These are phyloP conservation scores for Tuber umbilicatum DNA, from an alignment of 495 filamentous ascomycete species.

Conservation along the genomic window DNA sequence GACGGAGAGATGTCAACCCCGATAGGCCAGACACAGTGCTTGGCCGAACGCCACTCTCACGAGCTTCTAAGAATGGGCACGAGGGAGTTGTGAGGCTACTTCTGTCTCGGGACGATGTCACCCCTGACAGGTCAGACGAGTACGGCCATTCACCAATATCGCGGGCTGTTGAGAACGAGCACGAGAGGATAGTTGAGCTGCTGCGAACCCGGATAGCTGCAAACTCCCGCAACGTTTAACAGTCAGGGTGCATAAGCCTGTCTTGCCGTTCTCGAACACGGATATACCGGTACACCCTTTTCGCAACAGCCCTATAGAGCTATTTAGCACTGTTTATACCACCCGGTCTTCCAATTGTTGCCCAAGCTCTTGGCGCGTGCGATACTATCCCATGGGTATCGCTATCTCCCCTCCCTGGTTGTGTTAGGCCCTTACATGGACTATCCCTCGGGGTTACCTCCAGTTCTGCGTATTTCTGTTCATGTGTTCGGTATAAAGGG, in stretches of 20 bases:
- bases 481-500: neutral
- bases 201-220: neutral
- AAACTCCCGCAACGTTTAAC: neutral
- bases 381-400: neutral
- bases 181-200: neutral
- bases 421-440: neutral
- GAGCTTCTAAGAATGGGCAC: neutral
- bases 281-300: neutral
- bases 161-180: neutral
- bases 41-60: neutral
- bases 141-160: neutral
- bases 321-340: neutral
- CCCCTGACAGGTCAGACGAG: neutral
- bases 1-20: neutral
- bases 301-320: neutral
- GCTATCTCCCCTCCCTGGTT: neutral
- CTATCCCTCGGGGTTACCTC: neutral
- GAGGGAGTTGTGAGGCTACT: neutral
- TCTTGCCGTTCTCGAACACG: neutral
- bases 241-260: neutral
- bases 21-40: neutral
- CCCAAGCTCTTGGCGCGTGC: neutral
- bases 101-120: neutral
- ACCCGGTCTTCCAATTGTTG: neutral
- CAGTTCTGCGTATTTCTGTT: neutral